Evolutionary conservation across 768 basidiomycete species (phyloP), one percentile per base, ranked within the genome.

Genomic region (Suillus clintonianus): DNA sequence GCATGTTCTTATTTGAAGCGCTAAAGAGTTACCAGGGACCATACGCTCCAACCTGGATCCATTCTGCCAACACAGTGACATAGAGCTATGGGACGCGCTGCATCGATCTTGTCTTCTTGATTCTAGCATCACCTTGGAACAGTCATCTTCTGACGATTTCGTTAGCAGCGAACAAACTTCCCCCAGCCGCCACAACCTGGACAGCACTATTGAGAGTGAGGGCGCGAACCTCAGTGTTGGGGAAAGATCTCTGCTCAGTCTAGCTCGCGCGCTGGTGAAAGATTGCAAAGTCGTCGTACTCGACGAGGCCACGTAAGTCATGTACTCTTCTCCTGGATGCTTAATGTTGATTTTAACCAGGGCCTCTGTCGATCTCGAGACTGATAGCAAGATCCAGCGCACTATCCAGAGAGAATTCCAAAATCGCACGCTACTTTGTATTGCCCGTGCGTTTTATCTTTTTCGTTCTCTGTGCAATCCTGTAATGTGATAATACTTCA

Each of bases 1-100:
- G 75, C 50, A 69, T 75, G 55, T 9, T 30, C 50, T 51, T 30
- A 17, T 30, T 51, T 17, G 27, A 19, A 65, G 66, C 65, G 78
- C 32, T 47, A 13, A 37, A 60, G 41, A 78, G 78, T 19, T 65
- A 74, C 24, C 68, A 87, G 91, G 91, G 54, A 92, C 90, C 0
- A 72, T 95, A 17, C 83, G 94, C 47, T 84, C 85, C 47, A 96
- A 97, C 71, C 85, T 96, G 11, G 95, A 96, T 74, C 95, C 95
- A 0, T 94, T 95, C 78, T 86, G 84, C 54, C 74, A 83, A 39
- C 86, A 91, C 67, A 89, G 90, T 67, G 94, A 95, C 73, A 86
- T 85, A 15, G 81, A 83, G 24, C 81, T 97, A 11, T 94, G 91
- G 89, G 93, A 95, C 69, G 92, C 94, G 1, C 78, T 95, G 59